A percentile compares a stretch with the other conserved stretches of the same genome.
Evolutionary conservation across 2,329 filamentous ascomycete species (phyloP).

Genomic region (Hymenoscyphus scutula): DNA sequence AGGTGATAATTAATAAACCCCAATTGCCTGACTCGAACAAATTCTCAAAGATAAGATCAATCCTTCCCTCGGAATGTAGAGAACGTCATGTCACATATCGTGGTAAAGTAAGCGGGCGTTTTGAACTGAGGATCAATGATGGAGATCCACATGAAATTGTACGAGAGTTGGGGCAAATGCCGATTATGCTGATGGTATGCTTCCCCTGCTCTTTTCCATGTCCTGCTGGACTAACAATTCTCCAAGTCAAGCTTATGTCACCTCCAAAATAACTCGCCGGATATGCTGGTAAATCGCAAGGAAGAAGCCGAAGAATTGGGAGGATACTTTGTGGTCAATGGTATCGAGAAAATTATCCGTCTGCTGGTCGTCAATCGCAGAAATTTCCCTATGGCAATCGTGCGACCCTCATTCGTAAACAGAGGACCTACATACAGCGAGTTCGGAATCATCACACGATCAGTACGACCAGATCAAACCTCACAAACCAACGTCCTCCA

Average conservation of each 20-base stretch:
- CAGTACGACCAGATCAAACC: conserved; percentile 93
- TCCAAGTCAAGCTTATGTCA: conserved; percentile 85
- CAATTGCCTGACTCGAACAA: conserved; percentile 80
- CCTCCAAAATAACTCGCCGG: conserved; percentile 79
- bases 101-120: conserved; percentile 76
- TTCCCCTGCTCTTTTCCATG: conserved; percentile 1
- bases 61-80: conserved; percentile 88
- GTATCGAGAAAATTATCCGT: conserved; percentile 94
- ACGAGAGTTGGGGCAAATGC: conserved; percentile 82
- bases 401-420: conserved; percentile 83
- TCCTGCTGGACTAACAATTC: conserved; percentile 3
- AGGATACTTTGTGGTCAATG: conserved; percentile 96
- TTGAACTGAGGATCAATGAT: conserved; percentile 86
- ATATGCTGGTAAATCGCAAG: conserved; percentile 77
- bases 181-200: conserved; percentile 84
- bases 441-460: conserved; percentile 87
- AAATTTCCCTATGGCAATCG: conserved; percentile 94
- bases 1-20: conserved; percentile 80
- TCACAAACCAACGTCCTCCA: conserved; percentile 97
- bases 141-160: conserved; percentile 79
- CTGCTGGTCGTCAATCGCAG: conserved; percentile 85
- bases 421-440: conserved; percentile 85
- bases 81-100: conserved; percentile 91
- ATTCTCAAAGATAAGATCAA: conserved; percentile 76
- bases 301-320: conserved; percentile 96